Base-by-base conservation (phyloP, 2,329 filamentous ascomycete species). In the Albophoma yamanashiensis region DNA sequence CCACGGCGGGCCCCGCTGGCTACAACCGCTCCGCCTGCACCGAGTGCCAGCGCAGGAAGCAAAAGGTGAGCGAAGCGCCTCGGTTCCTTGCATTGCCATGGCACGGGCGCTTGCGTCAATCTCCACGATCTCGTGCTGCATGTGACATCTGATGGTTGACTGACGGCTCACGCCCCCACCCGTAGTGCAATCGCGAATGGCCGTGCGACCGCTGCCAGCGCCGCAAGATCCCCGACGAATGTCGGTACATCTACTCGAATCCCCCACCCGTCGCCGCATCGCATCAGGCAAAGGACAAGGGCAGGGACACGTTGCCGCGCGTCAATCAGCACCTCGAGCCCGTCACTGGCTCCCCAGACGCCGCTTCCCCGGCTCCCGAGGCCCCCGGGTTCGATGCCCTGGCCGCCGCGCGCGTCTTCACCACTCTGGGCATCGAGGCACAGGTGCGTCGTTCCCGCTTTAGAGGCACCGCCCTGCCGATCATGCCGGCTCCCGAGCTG, bases 1-100 rank as follows among this genome's bases (percentile, higher is more conserved):
- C 55, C 1, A 40, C 31, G 4, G 5, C 34, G 8, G 27, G 59
- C 20, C 47, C 47, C 2, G 45, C 60, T 31, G 62, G 61, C 15
- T 64, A 67, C 58, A 65, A 69, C 61, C 69, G 70, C 58, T 67
- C 70, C 20, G 75, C 77, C 58, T 79, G 77, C 67, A 75, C 73
- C 40, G 76, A 78, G 65, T 79, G 73, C 57, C 71, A 75, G 63
- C 71, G 73, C 45, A 67, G 73, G 58, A 75, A 75, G 65, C 73
- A 75, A 67, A 75, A 74, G 67, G 73, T 71, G 61, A 20, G 25
- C 15, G 27, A 34, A 34, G 15, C 47, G 15, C 17, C 12, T 27
- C 12, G 12, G 3, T 3, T 14, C 31, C 17, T 5, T 52, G 9
- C 5, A 20, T 3, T 20, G 27, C 27, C 27, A 25, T 11, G 27